phyloP scores from a whole-genome alignment of 352 stramenopile species.

The Globisporangium irregulare region DNA sequence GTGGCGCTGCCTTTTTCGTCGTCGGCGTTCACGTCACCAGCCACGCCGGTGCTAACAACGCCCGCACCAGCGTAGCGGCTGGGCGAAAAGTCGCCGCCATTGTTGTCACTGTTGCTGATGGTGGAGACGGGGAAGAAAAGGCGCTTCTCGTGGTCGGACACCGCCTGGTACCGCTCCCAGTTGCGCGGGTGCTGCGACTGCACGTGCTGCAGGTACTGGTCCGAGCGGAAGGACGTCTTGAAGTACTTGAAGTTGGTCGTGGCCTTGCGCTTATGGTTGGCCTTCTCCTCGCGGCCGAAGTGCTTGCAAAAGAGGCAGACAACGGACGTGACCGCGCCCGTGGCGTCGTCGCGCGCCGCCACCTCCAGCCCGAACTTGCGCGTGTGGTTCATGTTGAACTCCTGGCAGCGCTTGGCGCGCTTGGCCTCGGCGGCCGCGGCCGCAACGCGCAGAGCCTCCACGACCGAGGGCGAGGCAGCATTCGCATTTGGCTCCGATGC shows the following conservation, averaged over 20 bases:
- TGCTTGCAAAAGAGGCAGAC: conserved; percentile 67
- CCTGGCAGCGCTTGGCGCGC: conserved; percentile 24
- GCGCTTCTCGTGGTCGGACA: conserved; percentile 39
- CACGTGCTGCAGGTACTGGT: conserved; percentile 75
- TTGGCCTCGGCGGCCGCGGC: conserved; percentile 24
- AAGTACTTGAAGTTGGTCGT: conserved; percentile 74
- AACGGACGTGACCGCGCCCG: conserved; percentile 41
- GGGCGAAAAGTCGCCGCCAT: neutral
- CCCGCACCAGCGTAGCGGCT: neutral
- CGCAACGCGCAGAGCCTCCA: neutral
- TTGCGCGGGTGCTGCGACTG: conserved; percentile 44
- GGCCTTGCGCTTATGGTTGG: conserved; percentile 46
- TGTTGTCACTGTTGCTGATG: neutral
- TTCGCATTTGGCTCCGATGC: neutral
- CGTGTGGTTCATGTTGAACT: conserved; percentile 28
- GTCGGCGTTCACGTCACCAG: neutral
- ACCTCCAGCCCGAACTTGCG: conserved; percentile 53
- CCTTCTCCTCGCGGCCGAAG: conserved; percentile 56
- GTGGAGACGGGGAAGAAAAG: conserved; percentile 39
- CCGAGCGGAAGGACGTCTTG: conserved; percentile 55
- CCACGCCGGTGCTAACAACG: neutral
- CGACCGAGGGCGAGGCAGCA: neutral
- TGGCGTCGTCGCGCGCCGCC: conserved; percentile 39
- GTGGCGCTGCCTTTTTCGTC: neutral
- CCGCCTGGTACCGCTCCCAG: conserved; percentile 46